These are phyloP conservation scores for Trichosporon inkin DNA, from an alignment of 1,284 basidiomycete species.

Conservation along the genomic window DNA sequence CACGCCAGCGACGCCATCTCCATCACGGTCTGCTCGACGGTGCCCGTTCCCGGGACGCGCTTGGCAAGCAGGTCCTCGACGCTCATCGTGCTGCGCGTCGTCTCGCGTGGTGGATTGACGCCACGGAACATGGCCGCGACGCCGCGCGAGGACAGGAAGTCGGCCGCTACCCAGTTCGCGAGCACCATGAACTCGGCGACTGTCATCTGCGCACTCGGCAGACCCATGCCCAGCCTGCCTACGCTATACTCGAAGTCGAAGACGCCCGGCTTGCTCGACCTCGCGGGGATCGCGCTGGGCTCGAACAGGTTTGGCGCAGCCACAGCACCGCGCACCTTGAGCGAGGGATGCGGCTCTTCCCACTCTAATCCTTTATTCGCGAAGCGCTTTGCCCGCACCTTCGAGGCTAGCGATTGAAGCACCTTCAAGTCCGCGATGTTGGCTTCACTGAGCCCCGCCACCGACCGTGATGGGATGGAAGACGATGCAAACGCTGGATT, in stretches of 20 bases:
- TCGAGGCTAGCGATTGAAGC: conserved; percentile 47
- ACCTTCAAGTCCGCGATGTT: conserved; percentile 51
- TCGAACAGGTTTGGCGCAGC: conserved; percentile 26
- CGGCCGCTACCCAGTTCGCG: conserved; percentile 71
- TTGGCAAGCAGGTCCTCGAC: conserved; percentile 15
- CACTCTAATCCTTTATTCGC: conserved; percentile 35
- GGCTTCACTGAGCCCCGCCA: conserved; percentile 10
- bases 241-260: conserved; percentile 10
- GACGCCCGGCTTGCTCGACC: neutral
- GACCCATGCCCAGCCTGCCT: neutral
- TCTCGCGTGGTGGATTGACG: conserved; percentile 48
- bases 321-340: conserved; percentile 21
- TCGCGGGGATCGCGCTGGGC: conserved; percentile 8
- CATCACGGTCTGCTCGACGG: neutral
- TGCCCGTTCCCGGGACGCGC: conserved; percentile 5
- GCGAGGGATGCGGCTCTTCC: conserved; percentile 13
- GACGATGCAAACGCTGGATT: neutral
- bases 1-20: neutral
- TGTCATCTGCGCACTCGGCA: conserved; percentile 42
- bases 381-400: conserved; percentile 33
- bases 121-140: conserved; percentile 67
- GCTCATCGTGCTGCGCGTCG: conserved; percentile 5
- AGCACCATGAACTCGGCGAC: conserved; percentile 82
- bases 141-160: conserved; percentile 61
- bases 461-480: neutral